These are phyloP conservation scores for Rubus idaeus DNA, from an alignment of 306 rosid genomes.

Conservation along the genomic window DNA sequence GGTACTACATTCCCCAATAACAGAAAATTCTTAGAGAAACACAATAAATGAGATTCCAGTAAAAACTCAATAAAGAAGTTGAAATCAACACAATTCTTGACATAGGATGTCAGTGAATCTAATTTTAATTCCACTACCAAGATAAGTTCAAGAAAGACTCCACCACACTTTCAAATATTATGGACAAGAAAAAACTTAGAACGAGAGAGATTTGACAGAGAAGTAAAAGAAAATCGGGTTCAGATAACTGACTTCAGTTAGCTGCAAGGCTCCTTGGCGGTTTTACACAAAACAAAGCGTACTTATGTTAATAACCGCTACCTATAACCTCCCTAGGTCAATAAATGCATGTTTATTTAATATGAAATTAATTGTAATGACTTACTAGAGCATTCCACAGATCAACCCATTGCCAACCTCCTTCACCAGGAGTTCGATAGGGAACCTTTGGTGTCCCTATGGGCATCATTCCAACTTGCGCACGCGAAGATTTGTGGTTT, in stretches of 20 bases:
- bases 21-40: conserved; percentile 18
- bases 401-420: conserved; percentile 95
- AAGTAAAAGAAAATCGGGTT: not conserved
- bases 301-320: not conserved
- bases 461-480: conserved; percentile 80
- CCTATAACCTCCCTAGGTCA: not conserved
- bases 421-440: conserved; percentile 87
- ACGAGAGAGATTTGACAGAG: not conserved
- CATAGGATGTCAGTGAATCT: not conserved
- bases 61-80: conserved; percentile 6
- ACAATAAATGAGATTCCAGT: conserved; percentile 9
- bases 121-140: not conserved
- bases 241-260: not conserved
- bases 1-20: conserved; percentile 65
- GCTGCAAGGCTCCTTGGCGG: not conserved
- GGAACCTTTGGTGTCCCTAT: conserved; percentile 91
- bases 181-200: not conserved
- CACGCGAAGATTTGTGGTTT: conserved; percentile 53
- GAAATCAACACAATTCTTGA: conserved; percentile 16
- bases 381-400: conserved; percentile 98
- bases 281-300: not conserved
- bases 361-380: conserved; percentile 9
- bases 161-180: not conserved
- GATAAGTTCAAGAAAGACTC: not conserved
- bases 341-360: not conserved